Evolutionary conservation across 129 eudicot species (phyloP).

Genomic region (Centella asiatica): DNA sequence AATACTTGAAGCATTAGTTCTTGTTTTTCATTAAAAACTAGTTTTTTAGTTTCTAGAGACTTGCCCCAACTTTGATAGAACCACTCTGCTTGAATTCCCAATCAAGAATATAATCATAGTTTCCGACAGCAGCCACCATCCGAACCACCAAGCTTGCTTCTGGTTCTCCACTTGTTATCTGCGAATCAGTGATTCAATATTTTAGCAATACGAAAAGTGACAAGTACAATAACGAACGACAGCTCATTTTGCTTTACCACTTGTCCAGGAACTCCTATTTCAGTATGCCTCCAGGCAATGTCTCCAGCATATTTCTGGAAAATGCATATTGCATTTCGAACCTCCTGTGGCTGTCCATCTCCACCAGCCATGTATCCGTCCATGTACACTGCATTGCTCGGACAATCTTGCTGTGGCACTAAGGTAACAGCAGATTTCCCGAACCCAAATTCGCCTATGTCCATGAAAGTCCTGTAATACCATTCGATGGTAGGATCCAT

Average conservation of each 20-base stretch:
- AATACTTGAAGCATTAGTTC: background rate
- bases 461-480: slow-evolving; percentile 73
- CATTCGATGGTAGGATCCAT: slow-evolving; percentile 84
- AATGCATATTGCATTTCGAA: slow-evolving; percentile 52
- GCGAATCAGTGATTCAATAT: slow-evolving; percentile 16
- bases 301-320: slow-evolving; percentile 58
- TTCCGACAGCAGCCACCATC: slow-evolving; percentile 91
- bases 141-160: slow-evolving; percentile 69
- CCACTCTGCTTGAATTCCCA: slow-evolving; percentile 94
- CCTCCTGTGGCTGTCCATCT: slow-evolving; percentile 41
- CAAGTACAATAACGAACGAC: background rate
- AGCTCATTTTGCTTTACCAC: slow-evolving; percentile 39
- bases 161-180: slow-evolving; percentile 63
- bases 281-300: slow-evolving; percentile 84
- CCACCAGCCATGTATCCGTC: slow-evolving; percentile 66
- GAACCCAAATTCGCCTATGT: slow-evolving; percentile 81
- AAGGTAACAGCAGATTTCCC: slow-evolving; percentile 61
- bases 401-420: slow-evolving; percentile 59
- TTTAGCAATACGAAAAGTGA: background rate
- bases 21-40: too few relatives aligned
- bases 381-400: slow-evolving; percentile 51
- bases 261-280: slow-evolving; percentile 75
- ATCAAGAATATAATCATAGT: slow-evolving; percentile 79
- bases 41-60: slow-evolving; percentile 6
- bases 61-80: slow-evolving; percentile 63